Percentiles rank a stretch among this genome's conserved stretches.
These are phyloP conservation scores for Parastagonospora nodorum DNA, from an alignment of 2,329 filamentous ascomycete species.

Conservation along the genomic window DNA sequence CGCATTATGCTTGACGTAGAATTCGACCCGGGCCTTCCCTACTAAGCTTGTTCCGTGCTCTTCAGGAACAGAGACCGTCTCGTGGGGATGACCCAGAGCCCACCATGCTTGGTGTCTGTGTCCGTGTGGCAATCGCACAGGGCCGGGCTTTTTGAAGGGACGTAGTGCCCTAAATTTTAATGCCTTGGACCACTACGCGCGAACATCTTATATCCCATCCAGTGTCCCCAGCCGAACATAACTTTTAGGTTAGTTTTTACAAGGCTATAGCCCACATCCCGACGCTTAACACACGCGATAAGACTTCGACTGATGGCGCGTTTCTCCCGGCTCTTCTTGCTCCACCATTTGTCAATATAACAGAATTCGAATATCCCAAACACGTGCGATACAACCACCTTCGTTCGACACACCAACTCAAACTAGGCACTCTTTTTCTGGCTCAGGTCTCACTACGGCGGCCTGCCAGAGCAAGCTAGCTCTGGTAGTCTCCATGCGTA, in stretches of 20 bases:
- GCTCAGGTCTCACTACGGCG: conserved; percentile 51
- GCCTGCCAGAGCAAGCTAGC: conserved; percentile 56
- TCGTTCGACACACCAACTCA: conserved; percentile 40
- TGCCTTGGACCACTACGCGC: conserved; percentile 45
- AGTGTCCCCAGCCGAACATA: conserved; percentile 41
- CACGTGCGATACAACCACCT: conserved; percentile 48
- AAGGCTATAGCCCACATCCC: conserved; percentile 47
- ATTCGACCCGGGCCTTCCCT: conserved; percentile 49
- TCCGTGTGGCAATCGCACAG: conserved; percentile 51
- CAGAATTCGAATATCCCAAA: conserved; percentile 46
- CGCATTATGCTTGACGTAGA: conserved; percentile 53
- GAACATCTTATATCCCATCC: conserved; percentile 47
- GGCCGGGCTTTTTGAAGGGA: conserved; percentile 46
- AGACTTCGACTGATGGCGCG: conserved; percentile 44
- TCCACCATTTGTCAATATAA: conserved; percentile 51
- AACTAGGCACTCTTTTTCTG: conserved; percentile 47
- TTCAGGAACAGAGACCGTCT: conserved; percentile 52
- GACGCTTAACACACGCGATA: conserved; percentile 47
- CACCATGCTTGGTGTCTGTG: conserved; percentile 47
- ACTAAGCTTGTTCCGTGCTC: conserved; percentile 48
- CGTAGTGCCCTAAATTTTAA: conserved; percentile 45
- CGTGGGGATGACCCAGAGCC: conserved; percentile 46
- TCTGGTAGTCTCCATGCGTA: conserved; percentile 58
- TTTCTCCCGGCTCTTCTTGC: conserved; percentile 41
- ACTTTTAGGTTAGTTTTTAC: conserved; percentile 32